A percentile compares a stretch with the other conserved stretches of the same genome.
phyloP scores from a whole-genome alignment of 2,329 filamentous ascomycete genomes.

The Didymosphaeria variabile region DNA sequence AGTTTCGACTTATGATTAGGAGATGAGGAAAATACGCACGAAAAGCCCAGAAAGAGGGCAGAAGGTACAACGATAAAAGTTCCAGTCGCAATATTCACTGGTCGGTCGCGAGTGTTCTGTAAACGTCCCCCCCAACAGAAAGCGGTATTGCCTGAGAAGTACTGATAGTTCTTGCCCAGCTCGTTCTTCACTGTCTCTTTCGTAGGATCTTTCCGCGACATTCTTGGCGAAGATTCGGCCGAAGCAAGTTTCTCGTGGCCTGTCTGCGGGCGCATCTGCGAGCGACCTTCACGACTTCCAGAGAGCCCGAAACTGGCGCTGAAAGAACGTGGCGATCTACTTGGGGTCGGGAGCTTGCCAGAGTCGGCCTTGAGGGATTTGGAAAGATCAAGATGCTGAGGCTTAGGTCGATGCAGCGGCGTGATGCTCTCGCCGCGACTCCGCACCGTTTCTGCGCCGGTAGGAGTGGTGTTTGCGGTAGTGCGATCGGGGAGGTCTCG shows the following conservation, averaged over 20 bases:
- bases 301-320: conserved; percentile 77
- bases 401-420: conserved; percentile 71
- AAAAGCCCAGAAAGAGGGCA: conserved; percentile 84
- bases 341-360: conserved; percentile 65
- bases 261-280: conserved; percentile 57
- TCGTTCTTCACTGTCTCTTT: conserved; percentile 52
- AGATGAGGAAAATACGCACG: conserved; percentile 56
- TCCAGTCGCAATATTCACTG: conserved; percentile 88
- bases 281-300: conserved; percentile 60
- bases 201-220: conserved; percentile 57
- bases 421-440: conserved; percentile 81
- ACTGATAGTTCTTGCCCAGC: conserved; percentile 82
- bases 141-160: conserved; percentile 91
- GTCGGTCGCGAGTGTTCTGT: conserved; percentile 86
- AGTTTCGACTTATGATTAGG: conserved; percentile 14
- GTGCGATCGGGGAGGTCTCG: conserved; percentile 74
- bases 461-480: conserved; percentile 79
- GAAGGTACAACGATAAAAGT: conserved; percentile 80
- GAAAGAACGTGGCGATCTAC: conserved; percentile 79
- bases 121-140: conserved; percentile 88
- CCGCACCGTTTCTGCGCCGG: conserved; percentile 63
- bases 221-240: conserved; percentile 75
- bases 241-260: conserved; percentile 88
- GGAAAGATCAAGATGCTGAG: conserved; percentile 68
- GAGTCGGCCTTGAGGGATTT: conserved; percentile 65